A percentile compares a stretch with the other conserved stretches of the same genome.
Conservation (phyloP, 768 basidiomycete genomes). For the Pulveroboletus sp. region DNA sequence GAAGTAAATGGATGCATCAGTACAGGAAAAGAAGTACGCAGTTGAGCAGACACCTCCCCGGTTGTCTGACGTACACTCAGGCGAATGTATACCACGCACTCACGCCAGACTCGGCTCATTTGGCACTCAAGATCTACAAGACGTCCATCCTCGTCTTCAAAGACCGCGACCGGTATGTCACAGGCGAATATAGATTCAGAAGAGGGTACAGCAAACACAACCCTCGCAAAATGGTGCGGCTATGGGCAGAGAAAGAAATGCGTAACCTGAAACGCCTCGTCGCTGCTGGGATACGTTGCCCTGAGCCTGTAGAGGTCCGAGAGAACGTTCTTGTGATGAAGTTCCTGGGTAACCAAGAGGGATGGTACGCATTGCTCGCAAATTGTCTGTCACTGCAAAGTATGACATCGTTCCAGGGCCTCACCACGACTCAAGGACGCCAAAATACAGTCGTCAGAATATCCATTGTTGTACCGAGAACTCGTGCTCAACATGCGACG, state of each 20-base stretch:
- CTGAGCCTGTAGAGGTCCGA: conserved; percentile 87
- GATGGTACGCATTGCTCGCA: conserved; percentile 57
- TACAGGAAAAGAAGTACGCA: conserved; percentile 91
- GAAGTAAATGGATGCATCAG: conserved; percentile 96
- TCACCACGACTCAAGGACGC: conserved; percentile 95
- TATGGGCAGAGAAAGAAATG: conserved; percentile 99
- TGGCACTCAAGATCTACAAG: conserved; percentile 97
- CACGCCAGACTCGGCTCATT: conserved; percentile 49
- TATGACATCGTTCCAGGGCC: conserved; percentile 51
- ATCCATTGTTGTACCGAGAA: conserved; percentile 69
- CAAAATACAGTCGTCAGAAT: conserved; percentile 45
- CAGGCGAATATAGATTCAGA: conserved; percentile 94
- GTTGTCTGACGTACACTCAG: conserved; percentile 38
- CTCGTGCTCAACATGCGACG: conserved; percentile 75
- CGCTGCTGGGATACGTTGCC: conserved; percentile 81
- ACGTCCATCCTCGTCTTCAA: conserved; percentile 98
- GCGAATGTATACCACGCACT: conserved; percentile 97
- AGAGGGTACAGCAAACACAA: conserved; percentile 86
- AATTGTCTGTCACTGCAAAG: background rate
- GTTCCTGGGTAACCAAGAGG: conserved; percentile 79
- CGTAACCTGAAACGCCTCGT: conserved; percentile 86
- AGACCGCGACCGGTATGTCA: conserved; percentile 94
- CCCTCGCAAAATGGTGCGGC: conserved; percentile 95
- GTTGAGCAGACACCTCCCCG: background rate
- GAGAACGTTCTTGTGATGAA: conserved; percentile 97